These are phyloP conservation scores for Grosmannia penicillata DNA, from an alignment of 2,329 filamentous ascomycete species.

Conservation along the genomic window DNA sequence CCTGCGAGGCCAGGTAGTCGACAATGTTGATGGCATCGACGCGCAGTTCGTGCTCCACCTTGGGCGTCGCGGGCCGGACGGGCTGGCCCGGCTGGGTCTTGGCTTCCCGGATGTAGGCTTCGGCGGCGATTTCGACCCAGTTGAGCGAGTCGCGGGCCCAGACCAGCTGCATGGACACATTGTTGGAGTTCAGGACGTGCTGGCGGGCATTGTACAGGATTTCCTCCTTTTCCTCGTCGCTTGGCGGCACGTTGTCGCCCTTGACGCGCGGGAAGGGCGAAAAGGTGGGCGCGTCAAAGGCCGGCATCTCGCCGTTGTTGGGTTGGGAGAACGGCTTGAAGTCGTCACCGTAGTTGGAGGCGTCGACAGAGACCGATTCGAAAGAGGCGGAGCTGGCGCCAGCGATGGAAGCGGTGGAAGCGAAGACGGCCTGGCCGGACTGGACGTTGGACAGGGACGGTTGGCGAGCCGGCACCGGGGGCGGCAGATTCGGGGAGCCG, in stretches of 20 bases:
- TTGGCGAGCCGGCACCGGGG: slow-evolving; percentile 27
- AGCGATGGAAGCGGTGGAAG: background rate
- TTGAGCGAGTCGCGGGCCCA: slow-evolving; percentile 90
- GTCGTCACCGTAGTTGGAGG: slow-evolving; percentile 9
- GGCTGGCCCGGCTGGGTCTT: slow-evolving; percentile 25
- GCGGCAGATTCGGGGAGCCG: background rate
- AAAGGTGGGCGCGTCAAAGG: slow-evolving; percentile 55
- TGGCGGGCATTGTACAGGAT: slow-evolving; percentile 73
- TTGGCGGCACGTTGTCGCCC: slow-evolving; percentile 80
- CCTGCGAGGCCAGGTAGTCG: slow-evolving; percentile 75
- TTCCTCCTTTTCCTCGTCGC: slow-evolving; percentile 85
- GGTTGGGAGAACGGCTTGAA: slow-evolving; percentile 28
- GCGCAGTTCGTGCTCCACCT: slow-evolving; percentile 75
- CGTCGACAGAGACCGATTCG: background rate
- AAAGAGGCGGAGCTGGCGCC: slow-evolving; percentile 12
- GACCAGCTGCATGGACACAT: slow-evolving; percentile 89
- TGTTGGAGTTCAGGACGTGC: slow-evolving; percentile 79
- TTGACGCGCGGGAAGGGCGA: slow-evolving; percentile 82
- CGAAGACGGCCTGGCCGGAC: slow-evolving; percentile 15
- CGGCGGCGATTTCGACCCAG: slow-evolving; percentile 72
- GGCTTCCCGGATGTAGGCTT: slow-evolving; percentile 56
- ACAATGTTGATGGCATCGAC: slow-evolving; percentile 87
- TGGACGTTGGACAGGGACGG: slow-evolving; percentile 25
- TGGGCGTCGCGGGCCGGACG: slow-evolving; percentile 61
- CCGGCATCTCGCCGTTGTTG: slow-evolving; percentile 20